Percentiles rank a stretch among this genome's conserved stretches.
phyloP scores from a whole-genome alignment of 306 rosid species.

The Citrullus colocynthis region DNA sequence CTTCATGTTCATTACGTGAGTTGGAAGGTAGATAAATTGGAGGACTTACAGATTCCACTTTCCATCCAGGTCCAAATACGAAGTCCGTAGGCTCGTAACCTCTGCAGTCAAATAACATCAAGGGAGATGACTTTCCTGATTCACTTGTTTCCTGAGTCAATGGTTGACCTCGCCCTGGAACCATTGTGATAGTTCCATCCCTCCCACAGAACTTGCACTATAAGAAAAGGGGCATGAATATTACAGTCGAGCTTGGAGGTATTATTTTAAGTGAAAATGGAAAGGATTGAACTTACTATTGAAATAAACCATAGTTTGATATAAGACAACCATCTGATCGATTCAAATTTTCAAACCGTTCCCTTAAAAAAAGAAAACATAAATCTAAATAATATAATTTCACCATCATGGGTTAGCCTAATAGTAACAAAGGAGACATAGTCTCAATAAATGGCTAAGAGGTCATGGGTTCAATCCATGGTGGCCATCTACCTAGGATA shows the following conservation, averaged over 20 bases:
- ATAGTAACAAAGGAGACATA: too few species aligned
- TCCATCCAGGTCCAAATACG: conserved; percentile 52
- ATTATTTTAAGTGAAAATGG: background rate
- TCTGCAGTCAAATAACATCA: conserved; percentile 79
- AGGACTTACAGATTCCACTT: conserved; percentile 74
- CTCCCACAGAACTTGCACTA: conserved; percentile 93
- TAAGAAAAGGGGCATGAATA: conserved; percentile 12
- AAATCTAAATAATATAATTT: background rate
- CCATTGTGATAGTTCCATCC: conserved; percentile 75
- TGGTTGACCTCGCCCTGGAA: conserved; percentile 50
- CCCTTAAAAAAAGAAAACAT: too few species aligned
- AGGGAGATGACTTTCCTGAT: conserved; percentile 42
- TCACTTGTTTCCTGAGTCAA: conserved; percentile 44
- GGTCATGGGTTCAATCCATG: too few species aligned
- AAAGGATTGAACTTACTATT: background rate
- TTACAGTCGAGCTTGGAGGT: background rate
- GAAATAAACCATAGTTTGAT: background rate
- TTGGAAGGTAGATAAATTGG: background rate
- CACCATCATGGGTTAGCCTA: background rate
- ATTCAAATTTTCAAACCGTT: background rate
- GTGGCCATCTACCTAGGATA: too few species aligned
- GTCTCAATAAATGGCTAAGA: too few species aligned
- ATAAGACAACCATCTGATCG: background rate
- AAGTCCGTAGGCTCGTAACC: conserved; percentile 70
- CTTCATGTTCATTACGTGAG: background rate